Base-by-base conservation (phyloP, 768 basidiomycete genomes). In the Mycena kentingensis region DNA sequence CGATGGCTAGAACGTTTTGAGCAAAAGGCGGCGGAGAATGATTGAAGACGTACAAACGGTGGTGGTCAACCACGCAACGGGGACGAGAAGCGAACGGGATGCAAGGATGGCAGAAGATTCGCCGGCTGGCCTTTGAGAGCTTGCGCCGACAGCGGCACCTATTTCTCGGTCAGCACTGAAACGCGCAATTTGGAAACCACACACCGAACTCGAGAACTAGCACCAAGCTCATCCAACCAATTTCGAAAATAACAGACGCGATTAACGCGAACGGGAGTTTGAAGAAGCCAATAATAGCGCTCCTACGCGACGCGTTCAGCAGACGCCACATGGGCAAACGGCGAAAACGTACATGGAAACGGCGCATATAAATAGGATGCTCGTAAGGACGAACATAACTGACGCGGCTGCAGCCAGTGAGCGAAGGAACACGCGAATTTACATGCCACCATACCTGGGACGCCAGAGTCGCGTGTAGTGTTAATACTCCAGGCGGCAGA, bases 121-220 rank as follows among this genome's bases (percentile, higher is more conserved):
- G 31, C 16, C 2, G 35, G n/a, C n/a, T n/a, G n/a, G n/a, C n/a
- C n/a, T n/a, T n/a, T n/a, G n/a, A n/a, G n/a, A n/a, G n/a, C n/a
- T n/a, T n/a, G n/a, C 43, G 13, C 54, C 54, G 29, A 60, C 52
- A 16, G 58, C 52, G 12, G 58, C 57, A 25, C 29, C 56, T 58
- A 12, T 1, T 21, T 2, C 1, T n/a, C 36, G n/a, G 19, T 49
- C 15, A 49, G 46, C 6, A 4, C 13, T 7, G 35, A 22, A 12
- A 10, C 6, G 24, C 18, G 10, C 8, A 27, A 26, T 27, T 8
- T 15, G 22, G 3, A 2, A n/a, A 22, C 11, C 16, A 35, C 50
- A 11, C 25, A 55, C 54, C 54, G 1, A 55, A 32, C 39, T 55
- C 42, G 3, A 53, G 15, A 19, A 55, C n/a, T 27, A 60, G 34